Evolutionary conservation across 2,329 filamentous ascomycete genomes (phyloP).

Genomic region (Ascochyta lentis): DNA sequence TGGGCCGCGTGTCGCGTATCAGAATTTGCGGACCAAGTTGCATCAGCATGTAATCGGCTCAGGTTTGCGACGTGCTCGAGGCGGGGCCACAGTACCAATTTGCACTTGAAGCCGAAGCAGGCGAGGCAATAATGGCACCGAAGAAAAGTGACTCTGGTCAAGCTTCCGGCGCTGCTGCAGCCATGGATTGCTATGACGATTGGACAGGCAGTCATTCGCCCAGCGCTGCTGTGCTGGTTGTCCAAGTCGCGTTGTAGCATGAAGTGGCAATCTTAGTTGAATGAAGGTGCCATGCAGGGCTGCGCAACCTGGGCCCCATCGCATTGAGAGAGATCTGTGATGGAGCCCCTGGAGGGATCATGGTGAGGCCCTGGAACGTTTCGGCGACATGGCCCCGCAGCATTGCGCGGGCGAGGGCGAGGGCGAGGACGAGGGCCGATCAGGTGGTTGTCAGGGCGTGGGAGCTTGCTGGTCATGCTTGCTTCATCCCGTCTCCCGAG

Average conservation of each 20-base stretch:
- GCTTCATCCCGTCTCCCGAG: slow-evolving; percentile 35
- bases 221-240: slow-evolving; percentile 1
- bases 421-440: slow-evolving; percentile 23
- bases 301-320: slow-evolving; percentile 7
- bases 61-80: slow-evolving; percentile 29
- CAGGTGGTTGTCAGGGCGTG: slow-evolving; percentile 20
- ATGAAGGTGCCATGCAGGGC: slow-evolving; percentile 9
- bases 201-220: slow-evolving; percentile 28
- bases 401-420: slow-evolving; percentile 25
- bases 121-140: slow-evolving; percentile 30
- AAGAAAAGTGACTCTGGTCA: slow-evolving; percentile 13
- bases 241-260: slow-evolving; percentile 3
- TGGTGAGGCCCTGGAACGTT: slow-evolving; percentile 17
- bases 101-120: slow-evolving; percentile 16
- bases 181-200: slow-evolving; percentile 15
- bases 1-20: slow-evolving; percentile 39
- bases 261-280: slow-evolving; percentile 31
- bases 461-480: slow-evolving; percentile 17
- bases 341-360: slow-evolving; percentile 1
- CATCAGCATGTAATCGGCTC: slow-evolving; percentile 21
- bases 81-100: slow-evolving; percentile 23
- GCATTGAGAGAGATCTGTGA: slow-evolving; percentile 10
- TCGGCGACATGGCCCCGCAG: slow-evolving; percentile 37
- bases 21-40: slow-evolving; percentile 19
- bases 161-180: slow-evolving; percentile 21